Evolutionary conservation across 441 rosid genomes (phyloP), one percentile per base, ranked within the genome.

Genomic region (Populus hybrid): DNA sequence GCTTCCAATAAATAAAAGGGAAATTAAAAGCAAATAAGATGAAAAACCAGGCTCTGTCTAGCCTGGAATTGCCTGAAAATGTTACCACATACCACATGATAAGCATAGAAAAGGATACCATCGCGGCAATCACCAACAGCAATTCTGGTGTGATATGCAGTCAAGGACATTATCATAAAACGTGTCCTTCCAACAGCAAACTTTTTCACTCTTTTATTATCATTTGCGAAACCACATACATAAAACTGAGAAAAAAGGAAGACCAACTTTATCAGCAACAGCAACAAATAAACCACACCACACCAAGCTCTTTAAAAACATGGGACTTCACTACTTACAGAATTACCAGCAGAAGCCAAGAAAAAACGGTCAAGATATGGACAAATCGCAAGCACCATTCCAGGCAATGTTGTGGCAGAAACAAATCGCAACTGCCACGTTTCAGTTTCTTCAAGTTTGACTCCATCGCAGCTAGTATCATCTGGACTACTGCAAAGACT

Each of bases 61-160:
- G 80, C 30, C 76, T 72, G 73, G 75, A 81, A 69, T 70, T 34
- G 35, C 42, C 6, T 72, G 26, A 42, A 64, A 73, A 64, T n/a
- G 69, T 46, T 42, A 73, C 57, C 74, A 73, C 89, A 73, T 78
- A 96, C 99, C 98, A 92, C 99, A 9, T 89, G 88, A 86, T 89
- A 96, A 54, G 96, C 85, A 82, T 90, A 96, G 77, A 96, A 96
- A 77, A 94, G 92, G 82, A 96, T 88, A 78, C 99, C 99, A 81
- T 96, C 99, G 72, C 99, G 98, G 84, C 98, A 96, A 85, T 96
- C 97, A 72, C 99, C 98, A 81, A 96, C 98, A 21, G 89, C 98
- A 80, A 96, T 96, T 85, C 99, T 90, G 77, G 93, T 90, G 77
- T 82, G 85, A 86, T 92, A 83, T 54, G 98, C 84, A 21, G 96